Evolutionary conservation across 371 early-diverging fungal species (phyloP), one percentile per base, ranked within the genome.

Genomic region (Mortierella sp.): DNA sequence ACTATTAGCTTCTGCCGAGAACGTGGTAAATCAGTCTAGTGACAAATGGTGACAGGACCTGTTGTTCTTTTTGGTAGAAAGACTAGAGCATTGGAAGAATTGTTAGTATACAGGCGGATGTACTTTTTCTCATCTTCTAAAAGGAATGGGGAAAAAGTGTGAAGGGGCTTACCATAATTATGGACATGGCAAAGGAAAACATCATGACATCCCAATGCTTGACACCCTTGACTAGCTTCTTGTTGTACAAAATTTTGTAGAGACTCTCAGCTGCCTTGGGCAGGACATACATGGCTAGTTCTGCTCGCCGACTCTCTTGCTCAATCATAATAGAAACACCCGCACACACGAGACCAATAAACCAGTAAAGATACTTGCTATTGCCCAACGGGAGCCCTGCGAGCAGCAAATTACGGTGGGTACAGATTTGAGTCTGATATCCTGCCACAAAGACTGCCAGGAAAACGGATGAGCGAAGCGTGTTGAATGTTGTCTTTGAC

Each of bases 241-340:
- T 88, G 47, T 89, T 88, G 33, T 90, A 91, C 58, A 87, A 74
- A 43, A 92, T 91, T 62, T 86, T 84, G 72, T 90, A 92, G 32
- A 89, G 75, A 53, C 88, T 87, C 73, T 89, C 86, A 28, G 87
- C 75, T 0, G 92, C 91, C 65, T 91, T 92, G 32, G 92, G 94
- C 38, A 89, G 65, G 4, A 92, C 90, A 72, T 93, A 94, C 78
- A 94, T 86, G 10, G 94, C 92, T 63, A 94, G 72, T 70, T 94
- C 93, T 13, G 88, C 86, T 16, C 94, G 85, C 58, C 92, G 85
- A 58, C 87, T 86, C 76, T 89, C 90, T 57, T 94, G 90, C 68
- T 94, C 94, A 9, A 93, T 83, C 78, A 93, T 91, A 73, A 94
- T 91, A 32, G 92, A 84, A 0, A 85, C 58, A 24, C 86, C 89